Conservation (phyloP, 768 basidiomycete genomes). For the Tricholoma bakamatsutake region DNA sequence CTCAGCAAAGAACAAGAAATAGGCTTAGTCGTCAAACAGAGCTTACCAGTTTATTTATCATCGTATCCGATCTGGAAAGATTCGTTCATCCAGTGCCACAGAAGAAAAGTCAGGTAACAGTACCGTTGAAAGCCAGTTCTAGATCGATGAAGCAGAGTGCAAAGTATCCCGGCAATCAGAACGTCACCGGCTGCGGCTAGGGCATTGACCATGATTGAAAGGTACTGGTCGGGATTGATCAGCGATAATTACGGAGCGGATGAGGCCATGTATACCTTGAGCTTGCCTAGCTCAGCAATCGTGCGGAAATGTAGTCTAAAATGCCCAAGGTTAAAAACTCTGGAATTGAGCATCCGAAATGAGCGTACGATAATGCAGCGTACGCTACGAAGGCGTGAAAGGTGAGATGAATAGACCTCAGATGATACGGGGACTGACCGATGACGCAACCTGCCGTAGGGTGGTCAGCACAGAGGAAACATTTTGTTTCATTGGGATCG, state of each 20-base stretch:
- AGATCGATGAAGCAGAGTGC: not conserved
- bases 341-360: not conserved
- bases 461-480: not conserved
- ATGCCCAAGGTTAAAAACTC: not conserved
- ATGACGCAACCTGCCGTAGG: constrained; percentile 21
- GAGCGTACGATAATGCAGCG: constrained; percentile 27
- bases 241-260: not conserved
- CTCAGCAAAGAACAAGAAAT: not conserved
- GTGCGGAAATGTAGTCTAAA: constrained; percentile 27
- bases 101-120: not conserved
- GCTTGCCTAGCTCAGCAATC: constrained; percentile 24
- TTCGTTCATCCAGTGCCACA: not conserved
- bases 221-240: constrained; percentile 16
- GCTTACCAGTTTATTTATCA: constrained; percentile 40
- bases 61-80: constrained; percentile 35
- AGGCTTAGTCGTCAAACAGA: not conserved
- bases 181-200: constrained; percentile 41
- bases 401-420: not conserved
- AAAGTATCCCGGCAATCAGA: constrained; percentile 33
- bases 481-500: not conserved
- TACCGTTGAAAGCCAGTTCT: constrained; percentile 30
- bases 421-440: constrained; percentile 19
- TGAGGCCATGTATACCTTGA: constrained; percentile 25
- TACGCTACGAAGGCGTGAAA: constrained; percentile 21
- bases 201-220: constrained; percentile 40